Percentiles rank a stretch among this genome's conserved stretches.
phyloP scores from a whole-genome alignment of 768 basidiomycete genomes.

The Termitomyces bulborhizus region DNA sequence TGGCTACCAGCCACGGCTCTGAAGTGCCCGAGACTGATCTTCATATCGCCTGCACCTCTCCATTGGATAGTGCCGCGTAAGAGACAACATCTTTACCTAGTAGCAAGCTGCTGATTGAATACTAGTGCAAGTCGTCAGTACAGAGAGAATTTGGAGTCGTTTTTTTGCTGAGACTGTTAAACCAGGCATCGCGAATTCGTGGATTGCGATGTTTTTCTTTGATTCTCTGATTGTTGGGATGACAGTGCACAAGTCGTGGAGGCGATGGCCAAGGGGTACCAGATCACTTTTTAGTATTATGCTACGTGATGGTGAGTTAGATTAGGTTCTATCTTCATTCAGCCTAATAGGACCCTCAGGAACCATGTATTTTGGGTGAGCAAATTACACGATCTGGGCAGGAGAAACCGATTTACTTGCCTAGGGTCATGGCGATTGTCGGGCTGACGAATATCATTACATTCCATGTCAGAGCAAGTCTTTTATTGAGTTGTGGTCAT shows the following conservation, averaged over 20 bases:
- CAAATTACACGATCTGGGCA: not conserved
- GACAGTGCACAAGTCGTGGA: slow-evolving; percentile 23
- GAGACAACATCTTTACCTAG: not conserved
- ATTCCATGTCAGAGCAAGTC: slow-evolving; percentile 12
- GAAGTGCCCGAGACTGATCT: not conserved
- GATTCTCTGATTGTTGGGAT: slow-evolving; percentile 35
- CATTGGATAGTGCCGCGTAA: slow-evolving; percentile 1
- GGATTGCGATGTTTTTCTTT: slow-evolving; percentile 32
- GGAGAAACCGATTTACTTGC: not conserved
- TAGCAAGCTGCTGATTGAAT: not conserved
- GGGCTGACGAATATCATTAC: slow-evolving; percentile 16
- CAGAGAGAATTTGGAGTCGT: too few relatives aligned
- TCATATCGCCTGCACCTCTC: not conserved
- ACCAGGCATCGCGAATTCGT: slow-evolving; percentile 29
- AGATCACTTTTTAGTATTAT: slow-evolving; percentile 24
- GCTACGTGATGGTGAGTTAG: slow-evolving; percentile 31
- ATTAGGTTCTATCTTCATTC: too few relatives aligned
- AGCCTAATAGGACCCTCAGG: slow-evolving; percentile 14
- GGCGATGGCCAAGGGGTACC: too few relatives aligned
- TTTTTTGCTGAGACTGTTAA: too few relatives aligned
- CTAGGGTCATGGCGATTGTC: slow-evolving; percentile 11
- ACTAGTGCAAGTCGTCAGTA: slow-evolving; percentile 15
- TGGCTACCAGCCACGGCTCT: too few relatives aligned
- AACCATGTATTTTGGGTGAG: slow-evolving; percentile 34
- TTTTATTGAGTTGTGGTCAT: not conserved